These are phyloP conservation scores for Anethum foeniculum DNA, from an alignment of 140 eudicot species.

Conservation along the genomic window DNA sequence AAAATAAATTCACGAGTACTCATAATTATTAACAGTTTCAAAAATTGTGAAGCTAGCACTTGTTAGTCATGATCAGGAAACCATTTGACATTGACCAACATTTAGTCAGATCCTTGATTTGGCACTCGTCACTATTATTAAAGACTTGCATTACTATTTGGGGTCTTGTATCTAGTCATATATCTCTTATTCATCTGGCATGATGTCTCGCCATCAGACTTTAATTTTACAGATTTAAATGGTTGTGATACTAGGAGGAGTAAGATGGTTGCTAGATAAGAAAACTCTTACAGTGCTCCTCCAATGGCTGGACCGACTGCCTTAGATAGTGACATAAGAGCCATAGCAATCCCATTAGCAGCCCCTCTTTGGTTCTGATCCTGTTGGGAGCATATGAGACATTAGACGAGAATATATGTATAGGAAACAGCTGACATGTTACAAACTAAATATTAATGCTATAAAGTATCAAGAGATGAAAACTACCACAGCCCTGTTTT, in stretches of 20 bases:
- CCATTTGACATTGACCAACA: not conserved
- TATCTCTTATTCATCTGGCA: not conserved
- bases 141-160: not conserved
- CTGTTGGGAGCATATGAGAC: slow-evolving; percentile 28
- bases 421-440: not conserved
- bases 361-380: slow-evolving; percentile 74
- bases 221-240: not conserved
- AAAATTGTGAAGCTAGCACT: too few relatives aligned
- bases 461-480: not conserved
- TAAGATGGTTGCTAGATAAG: not conserved
- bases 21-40: too few relatives aligned
- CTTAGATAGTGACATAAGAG: slow-evolving; percentile 59
- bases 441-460: not conserved
- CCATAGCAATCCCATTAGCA: slow-evolving; percentile 76
- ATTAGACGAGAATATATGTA: not conserved
- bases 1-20: too few relatives aligned
- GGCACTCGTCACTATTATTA: not conserved
- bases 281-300: slow-evolving; percentile 63
- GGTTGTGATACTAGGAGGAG: too few relatives aligned
- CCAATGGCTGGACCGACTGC: slow-evolving; percentile 78
- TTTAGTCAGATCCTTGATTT: not conserved
- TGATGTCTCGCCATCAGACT: not conserved
- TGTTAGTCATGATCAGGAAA: too few relatives aligned
- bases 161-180: not conserved
- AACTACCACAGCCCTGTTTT: slow-evolving; percentile 74